Base-by-base conservation (phyloP, 2,329 filamentous ascomycete genomes). In the Hypoxylon sp. region DNA sequence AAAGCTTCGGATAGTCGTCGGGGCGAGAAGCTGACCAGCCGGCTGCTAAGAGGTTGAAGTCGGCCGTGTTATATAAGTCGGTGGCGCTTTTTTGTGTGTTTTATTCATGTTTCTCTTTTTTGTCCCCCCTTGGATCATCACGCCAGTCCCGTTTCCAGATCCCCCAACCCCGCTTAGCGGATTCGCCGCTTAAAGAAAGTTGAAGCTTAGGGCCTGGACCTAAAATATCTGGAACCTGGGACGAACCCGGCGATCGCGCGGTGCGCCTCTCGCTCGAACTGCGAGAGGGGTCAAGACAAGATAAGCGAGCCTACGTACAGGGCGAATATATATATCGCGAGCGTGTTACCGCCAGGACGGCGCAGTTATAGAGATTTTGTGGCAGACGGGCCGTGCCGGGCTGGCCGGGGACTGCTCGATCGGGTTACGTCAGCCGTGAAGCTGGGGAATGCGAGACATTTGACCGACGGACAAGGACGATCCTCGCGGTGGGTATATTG, bases 391-490 rank as follows among this genome's bases (percentile, higher is more conserved):
- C 51, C 47, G 50, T 51, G 27, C 56, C 56, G 56, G 42, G 33
- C 15, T 17, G 21, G 18, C 33, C 31, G n/a, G n/a, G n/a, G n/a
- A n/a, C n/a, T n/a, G n/a, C 51, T 42, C 10, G 33, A 33, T 45
- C 47, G 48, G 47, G 41, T 48, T 60, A 54, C 59, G 55, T 59
- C 52, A 58, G 27, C 29, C 33, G 33, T 43, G 42, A 40, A 23
- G 33, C 50, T 50, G n/a, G n/a, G n/a, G 18, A 3, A 10, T 29
- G 27, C 27, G n/a, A 35, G 9, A 35, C 21, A 24, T 42, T 15
- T n/a, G n/a, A n/a, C n/a, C n/a, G 21, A 26, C 21, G 29, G 46
- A 50, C 53, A 50, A 38, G n/a, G 15, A 40, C 52, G 37, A 53
- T 62, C 47, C 40, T 31, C 47, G 37, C 47, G 49, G 54, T 29